Percentiles rank a stretch among this genome's conserved stretches.
Conservation (phyloP, 768 basidiomycete species). For the Tulasnella sp. region DNA sequence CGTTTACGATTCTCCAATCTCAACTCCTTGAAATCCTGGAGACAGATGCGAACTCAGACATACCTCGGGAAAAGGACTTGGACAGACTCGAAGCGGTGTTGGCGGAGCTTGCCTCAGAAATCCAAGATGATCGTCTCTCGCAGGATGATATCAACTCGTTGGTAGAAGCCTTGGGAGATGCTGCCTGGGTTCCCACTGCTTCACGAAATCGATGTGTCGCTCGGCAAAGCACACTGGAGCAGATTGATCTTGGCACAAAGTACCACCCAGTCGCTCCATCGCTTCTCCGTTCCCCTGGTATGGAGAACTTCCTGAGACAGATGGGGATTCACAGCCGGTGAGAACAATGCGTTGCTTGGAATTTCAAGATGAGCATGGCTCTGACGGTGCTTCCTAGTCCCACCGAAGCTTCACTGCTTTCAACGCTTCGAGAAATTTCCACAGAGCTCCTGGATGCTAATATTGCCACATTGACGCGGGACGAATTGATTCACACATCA, state of each 20-base stretch:
- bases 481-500: background rate
- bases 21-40: background rate
- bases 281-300: background rate
- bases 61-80: background rate
- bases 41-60: background rate
- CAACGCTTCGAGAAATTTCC: background rate
- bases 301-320: background rate
- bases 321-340: background rate
- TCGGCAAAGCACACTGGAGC: background rate
- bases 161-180: background rate
- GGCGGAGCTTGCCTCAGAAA: background rate
- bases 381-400: background rate
- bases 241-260: background rate
- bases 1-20: background rate
- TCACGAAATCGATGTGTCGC: too few species aligned
- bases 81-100: background rate
- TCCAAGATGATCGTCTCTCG: background rate
- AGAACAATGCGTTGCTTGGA: background rate
- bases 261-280: background rate
- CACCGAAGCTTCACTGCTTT: background rate
- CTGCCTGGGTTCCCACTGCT: slow-evolving; percentile 7
- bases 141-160: background rate
- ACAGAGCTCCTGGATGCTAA: background rate
- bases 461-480: background rate
- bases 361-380: too few species aligned